Base-by-base conservation (phyloP, 352 stramenopile species). In the Pythium utonaiense region DNA sequence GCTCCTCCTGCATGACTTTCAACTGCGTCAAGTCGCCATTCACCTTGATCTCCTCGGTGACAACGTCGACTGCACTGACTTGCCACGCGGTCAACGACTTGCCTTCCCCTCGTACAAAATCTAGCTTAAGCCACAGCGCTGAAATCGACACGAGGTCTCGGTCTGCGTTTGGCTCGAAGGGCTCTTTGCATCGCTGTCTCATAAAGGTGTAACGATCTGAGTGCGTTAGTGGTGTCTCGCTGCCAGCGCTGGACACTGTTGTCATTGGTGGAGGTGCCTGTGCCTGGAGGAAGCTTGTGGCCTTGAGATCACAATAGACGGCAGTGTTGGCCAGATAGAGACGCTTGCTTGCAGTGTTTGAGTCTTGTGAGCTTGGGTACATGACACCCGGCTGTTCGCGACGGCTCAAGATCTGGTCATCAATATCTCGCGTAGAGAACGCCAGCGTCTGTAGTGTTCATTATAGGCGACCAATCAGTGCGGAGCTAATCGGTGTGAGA, bases 1-100 rank as follows among this genome's bases (percentile, higher is more conserved):
- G 49, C 16, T 91, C 78, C 36, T 67, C 63, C 14, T 74, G 65
- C 3, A 88, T 57, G 24, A 67, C 72, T 7, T 62, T 63, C 6
- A 88, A 56, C 56, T 91, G 81, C 14, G 73, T 67, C n/a, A 89
- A 82, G 57, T 86, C 75, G 48, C 77, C 36, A 19, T 85, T 76
- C 30, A 91, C 16, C 50, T 78, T 64, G 47, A 88, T 73, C 16
- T 69, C 66, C 27, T 89, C 81, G 1, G 78, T 89, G 24, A 77
- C 78, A 7, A 91, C 33, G 36, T 91, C 81, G 21, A 86, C 14
- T 25, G 81, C 77, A 34, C 50, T 57, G 21, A 91, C 34, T 1
- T n/a, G 38, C 53, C 47, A 71, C 12, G 16, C n/a, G 40, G 17
- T 47, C n/a, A 42, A 10, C 17, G 27, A 25, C 19, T 38, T 24